Evolutionary conservation across 805 yeast genomes (phyloP).

Genomic region (Lipomyces sp.): DNA sequence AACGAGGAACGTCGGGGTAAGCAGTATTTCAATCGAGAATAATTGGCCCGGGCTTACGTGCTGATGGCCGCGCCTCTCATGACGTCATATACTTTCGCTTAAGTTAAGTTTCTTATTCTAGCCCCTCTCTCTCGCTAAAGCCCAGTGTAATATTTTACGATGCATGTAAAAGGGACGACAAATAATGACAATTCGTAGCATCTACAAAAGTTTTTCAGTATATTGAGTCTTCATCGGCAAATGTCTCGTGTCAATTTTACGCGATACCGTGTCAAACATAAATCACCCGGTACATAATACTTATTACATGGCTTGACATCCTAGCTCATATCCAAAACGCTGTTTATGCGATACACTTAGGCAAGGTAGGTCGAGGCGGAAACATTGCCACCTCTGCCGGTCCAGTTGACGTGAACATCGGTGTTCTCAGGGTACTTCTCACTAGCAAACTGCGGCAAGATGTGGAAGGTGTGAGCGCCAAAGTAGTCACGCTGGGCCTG

Average conservation of each 20-base stretch:
- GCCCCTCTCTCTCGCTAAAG: too few species aligned
- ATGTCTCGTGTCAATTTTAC: not conserved
- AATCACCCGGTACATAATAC: not conserved
- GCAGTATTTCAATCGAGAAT: too few species aligned
- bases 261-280: not conserved
- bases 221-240: not conserved
- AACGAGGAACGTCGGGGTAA: too few species aligned
- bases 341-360: slow-evolving; percentile 48
- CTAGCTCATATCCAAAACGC: not conserved
- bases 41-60: too few species aligned
- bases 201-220: not conserved
- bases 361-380: slow-evolving; percentile 95
- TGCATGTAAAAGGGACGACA: not conserved
- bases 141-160: too few species aligned
- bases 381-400: slow-evolving; percentile 97
- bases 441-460: slow-evolving; percentile 82
- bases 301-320: not conserved
- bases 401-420: slow-evolving; percentile 97
- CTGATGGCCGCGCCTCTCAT: too few species aligned
- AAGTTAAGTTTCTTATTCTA: too few species aligned
- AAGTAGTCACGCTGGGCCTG: slow-evolving; percentile 99
- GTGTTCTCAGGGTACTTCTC: slow-evolving; percentile 75
- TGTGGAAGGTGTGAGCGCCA: slow-evolving; percentile 99
- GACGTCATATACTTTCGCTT: too few species aligned
- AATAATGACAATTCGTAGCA: not conserved